These are phyloP conservation scores for Pisolithus sp. DNA, from an alignment of 768 basidiomycete species.

Conservation along the genomic window DNA sequence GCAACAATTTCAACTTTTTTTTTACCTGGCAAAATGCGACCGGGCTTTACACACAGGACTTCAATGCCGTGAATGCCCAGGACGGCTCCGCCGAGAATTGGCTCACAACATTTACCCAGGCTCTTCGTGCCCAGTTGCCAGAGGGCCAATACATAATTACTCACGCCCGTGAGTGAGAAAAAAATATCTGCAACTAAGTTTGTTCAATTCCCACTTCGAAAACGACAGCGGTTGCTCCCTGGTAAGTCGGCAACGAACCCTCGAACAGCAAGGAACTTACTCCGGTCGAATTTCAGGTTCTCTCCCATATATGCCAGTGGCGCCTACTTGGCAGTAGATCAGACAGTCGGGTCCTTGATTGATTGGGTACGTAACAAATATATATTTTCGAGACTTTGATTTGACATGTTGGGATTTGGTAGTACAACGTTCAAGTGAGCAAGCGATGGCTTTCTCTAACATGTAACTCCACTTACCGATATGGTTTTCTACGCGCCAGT, in stretches of 20 bases:
- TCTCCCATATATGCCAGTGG: constrained; percentile 32
- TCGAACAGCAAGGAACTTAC: not conserved
- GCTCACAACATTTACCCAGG: constrained; percentile 23
- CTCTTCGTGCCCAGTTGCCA: constrained; percentile 26
- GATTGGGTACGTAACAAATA: constrained; percentile 31
- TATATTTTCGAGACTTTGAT: not conserved
- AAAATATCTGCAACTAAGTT: constrained; percentile 4
- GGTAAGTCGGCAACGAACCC: constrained; percentile 15
- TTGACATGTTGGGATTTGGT: not conserved
- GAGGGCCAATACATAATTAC: constrained; percentile 28
- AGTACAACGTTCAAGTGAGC: constrained; percentile 40
- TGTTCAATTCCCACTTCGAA: not conserved
- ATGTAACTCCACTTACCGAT: not conserved
- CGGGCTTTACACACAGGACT: constrained; percentile 39
- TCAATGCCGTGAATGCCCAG: constrained; percentile 49
- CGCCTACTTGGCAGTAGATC: constrained; percentile 35
- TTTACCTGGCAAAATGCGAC: not conserved
- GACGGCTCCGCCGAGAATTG: constrained; percentile 48
- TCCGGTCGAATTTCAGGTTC: constrained; percentile 33
- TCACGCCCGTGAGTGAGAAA: constrained; percentile 33
- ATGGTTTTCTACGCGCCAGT: not conserved
- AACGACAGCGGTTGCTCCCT: constrained; percentile 36
- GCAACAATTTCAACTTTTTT: not conserved
- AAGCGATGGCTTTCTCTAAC: not conserved
- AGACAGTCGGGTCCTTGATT: constrained; percentile 35